Conservation (phyloP, 2,329 filamentous ascomycete species). For the Beauveria caledonica region DNA sequence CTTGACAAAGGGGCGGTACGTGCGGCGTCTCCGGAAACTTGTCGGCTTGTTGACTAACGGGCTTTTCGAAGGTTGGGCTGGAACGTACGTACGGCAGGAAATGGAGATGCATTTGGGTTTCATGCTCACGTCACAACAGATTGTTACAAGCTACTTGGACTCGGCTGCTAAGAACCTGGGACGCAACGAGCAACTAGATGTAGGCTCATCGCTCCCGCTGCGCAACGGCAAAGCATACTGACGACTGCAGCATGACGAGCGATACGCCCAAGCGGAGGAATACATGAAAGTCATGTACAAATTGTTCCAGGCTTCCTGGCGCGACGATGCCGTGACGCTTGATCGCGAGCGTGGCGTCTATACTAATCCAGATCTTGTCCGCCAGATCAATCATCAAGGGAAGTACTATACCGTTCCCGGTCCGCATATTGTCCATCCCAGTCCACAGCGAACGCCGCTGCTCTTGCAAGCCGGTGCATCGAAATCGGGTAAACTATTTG, state of each 20-base stretch:
- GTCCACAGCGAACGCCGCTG: conserved; percentile 55
- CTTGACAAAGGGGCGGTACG: conserved; percentile 43
- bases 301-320: conserved; percentile 49
- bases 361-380: conserved; percentile 36
- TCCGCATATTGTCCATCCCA: conserved; percentile 52
- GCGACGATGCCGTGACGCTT: conserved; percentile 49
- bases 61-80: conserved; percentile 30
- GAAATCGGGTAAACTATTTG: conserved; percentile 50
- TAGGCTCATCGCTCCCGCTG: background rate
- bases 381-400: conserved; percentile 53
- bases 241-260: conserved; percentile 29
- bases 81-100: conserved; percentile 18
- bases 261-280: conserved; percentile 51
- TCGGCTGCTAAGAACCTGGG: conserved; percentile 57
- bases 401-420: conserved; percentile 52
- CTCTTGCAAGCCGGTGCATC: conserved; percentile 58
- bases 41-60: background rate
- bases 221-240: background rate
- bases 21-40: background rate
- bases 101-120: too few species aligned
- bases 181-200: conserved; percentile 40
- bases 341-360: conserved; percentile 45
- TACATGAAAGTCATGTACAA: conserved; percentile 54
- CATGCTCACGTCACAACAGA: conserved; percentile 16
- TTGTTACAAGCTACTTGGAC: conserved; percentile 62